Percentiles rank a stretch among this genome's conserved stretches.
These are phyloP conservation scores for Pleurotus ostreatus DNA, from an alignment of 768 basidiomycete genomes.

Conservation along the genomic window DNA sequence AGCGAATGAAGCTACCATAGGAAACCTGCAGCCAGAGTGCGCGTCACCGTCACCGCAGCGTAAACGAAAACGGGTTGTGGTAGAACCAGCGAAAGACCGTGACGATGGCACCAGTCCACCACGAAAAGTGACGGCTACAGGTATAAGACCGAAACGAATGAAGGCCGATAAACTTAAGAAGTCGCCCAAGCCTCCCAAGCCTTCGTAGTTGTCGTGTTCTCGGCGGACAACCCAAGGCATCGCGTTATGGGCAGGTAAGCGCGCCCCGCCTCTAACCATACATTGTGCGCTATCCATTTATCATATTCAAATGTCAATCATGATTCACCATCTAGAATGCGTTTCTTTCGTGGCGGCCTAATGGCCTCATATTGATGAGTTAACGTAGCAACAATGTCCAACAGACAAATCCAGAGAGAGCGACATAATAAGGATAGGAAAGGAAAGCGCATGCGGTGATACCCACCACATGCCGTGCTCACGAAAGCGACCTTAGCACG, in stretches of 20 bases:
- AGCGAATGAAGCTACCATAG: not conserved
- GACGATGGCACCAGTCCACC: not conserved
- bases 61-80: not conserved
- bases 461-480: slow-evolving; percentile 8
- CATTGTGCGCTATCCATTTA: too few species aligned
- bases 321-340: too few species aligned
- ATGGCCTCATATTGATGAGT: too few species aligned
- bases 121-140: not conserved
- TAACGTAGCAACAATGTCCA: not conserved
- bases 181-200: not conserved
- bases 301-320: too few species aligned
- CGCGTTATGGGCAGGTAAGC: too few species aligned
- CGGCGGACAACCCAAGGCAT: too few species aligned
- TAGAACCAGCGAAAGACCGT: not conserved
- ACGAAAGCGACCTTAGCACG: slow-evolving; percentile 57
- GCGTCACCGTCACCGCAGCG: not conserved
- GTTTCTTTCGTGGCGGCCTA: too few species aligned
- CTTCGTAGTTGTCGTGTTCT: too few species aligned
- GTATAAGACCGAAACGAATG: not conserved
- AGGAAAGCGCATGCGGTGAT: too few species aligned
- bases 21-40: not conserved
- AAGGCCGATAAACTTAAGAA: not conserved
- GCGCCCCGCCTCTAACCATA: too few species aligned
- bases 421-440: too few species aligned
- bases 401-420: slow-evolving; percentile 4